Conservation (phyloP, 2,329 filamentous ascomycete species). For the Cladosporium velox region DNA sequence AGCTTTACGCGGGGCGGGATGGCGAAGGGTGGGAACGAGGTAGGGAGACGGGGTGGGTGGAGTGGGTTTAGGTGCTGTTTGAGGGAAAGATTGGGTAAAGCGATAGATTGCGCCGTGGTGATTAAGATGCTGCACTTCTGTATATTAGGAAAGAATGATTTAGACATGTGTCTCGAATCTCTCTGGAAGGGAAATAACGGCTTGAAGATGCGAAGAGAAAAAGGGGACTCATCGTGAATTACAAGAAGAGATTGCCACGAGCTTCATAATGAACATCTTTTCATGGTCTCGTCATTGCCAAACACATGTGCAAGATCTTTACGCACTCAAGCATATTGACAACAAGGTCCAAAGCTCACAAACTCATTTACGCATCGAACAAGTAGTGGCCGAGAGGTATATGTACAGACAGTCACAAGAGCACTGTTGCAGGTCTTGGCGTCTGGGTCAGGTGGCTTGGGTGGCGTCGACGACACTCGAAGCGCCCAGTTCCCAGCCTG, state of each 20-base stretch:
- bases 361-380: not conserved
- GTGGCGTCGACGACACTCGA: not conserved
- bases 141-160: not conserved
- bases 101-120: not conserved
- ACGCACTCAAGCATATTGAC: not conserved
- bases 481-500: not conserved
- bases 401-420: not conserved
- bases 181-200: not conserved
- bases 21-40: not conserved
- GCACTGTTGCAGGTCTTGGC: not conserved
- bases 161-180: not conserved
- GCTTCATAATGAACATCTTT: not conserved
- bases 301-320: not conserved
- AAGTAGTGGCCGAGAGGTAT: not conserved
- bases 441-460: not conserved
- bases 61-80: not conserved
- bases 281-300: too few species aligned
- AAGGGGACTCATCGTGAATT: not conserved
- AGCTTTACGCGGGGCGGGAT: conserved; percentile 27
- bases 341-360: not conserved
- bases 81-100: not conserved
- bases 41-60: not conserved
- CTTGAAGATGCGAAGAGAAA: not conserved
- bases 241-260: not conserved
- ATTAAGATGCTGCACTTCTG: not conserved